Evolutionary conservation across 495 filamentous ascomycete species (phyloP), one percentile per base, ranked within the genome.

Genomic region (Xylaria curta): DNA sequence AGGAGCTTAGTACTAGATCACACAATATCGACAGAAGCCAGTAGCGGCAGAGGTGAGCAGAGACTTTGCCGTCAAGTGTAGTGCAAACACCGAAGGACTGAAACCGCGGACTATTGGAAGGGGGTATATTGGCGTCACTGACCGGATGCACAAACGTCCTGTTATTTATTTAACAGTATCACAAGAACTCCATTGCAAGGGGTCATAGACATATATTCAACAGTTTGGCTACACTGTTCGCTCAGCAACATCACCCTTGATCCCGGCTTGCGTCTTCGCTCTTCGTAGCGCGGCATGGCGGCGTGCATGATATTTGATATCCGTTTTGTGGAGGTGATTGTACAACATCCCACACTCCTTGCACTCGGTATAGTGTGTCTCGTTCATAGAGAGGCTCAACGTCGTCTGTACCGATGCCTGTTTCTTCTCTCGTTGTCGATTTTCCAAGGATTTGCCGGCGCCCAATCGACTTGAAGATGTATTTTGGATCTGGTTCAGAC

Each of bases 281-380:
- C 67, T 76, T 6, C 69, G 66, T 38, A 78, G 63, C 2, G 75
- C 74, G n/a, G 77, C 74, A 63, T 86, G 85, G 24, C 76, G 77
- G 58, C 74, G 78, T 44, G 78, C 80, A 71, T 86, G 85, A 47
- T 77, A 81, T 62, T 80, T 81, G 36, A 81, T 78, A 66, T 86
- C 85, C 54, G 83, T 79, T 46, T 82, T 78, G 65, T 86, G 82
- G 49, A 85, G 74, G 2, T 81, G 82, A 49, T 86, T 86, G 70
- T 85, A 86, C 21, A 86, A 65, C 56, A 85, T 81, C 10, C 81
- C 76, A 71, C 85, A 86, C 33, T 81, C 79, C 46, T 80, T 82
- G 66, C 85, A 86, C 51, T 85, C 77, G 0, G 78, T 80, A 61
- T 86, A 85, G 0, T 78, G 80, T 1, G 81, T 75, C 1, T 80